Evolutionary conservation across 129 eudicot species (phyloP).

Genomic region (Mikania micrantha): DNA sequence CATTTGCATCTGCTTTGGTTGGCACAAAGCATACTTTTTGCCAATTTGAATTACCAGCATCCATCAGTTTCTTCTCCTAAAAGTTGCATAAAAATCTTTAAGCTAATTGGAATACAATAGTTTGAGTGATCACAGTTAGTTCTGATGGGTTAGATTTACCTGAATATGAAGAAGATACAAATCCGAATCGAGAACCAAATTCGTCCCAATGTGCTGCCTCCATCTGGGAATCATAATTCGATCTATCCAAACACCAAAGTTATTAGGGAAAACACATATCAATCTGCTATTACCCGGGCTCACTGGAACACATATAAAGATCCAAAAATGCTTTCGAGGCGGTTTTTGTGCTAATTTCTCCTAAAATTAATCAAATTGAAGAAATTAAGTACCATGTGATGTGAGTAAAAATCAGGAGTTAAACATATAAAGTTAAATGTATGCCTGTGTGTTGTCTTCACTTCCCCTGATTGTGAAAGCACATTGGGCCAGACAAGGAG

Average conservation of each 20-base stretch:
- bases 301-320: slow-evolving; percentile 73
- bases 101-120: no score
- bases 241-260: slow-evolving; percentile 66
- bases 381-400: not conserved
- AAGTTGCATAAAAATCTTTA: slow-evolving; percentile 8
- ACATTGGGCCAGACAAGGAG: slow-evolving; percentile 69
- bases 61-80: slow-evolving; percentile 65
- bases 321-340: slow-evolving; percentile 26
- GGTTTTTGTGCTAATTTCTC: slow-evolving; percentile 16
- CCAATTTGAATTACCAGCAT: slow-evolving; percentile 59
- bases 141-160: slow-evolving; percentile 37
- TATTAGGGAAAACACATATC: slow-evolving; percentile 62
- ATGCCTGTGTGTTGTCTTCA: slow-evolving; percentile 30
- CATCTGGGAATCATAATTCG: slow-evolving; percentile 59
- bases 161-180: slow-evolving; percentile 77
- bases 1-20: slow-evolving; percentile 70
- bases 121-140: no score
- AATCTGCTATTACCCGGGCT: slow-evolving; percentile 87
- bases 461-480: slow-evolving; percentile 24
- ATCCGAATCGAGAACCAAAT: slow-evolving; percentile 83
- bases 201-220: slow-evolving; percentile 65
- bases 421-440: not conserved
- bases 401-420: no score
- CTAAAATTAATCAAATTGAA: slow-evolving; percentile 18
- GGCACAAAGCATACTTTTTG: slow-evolving; percentile 72